A percentile compares a stretch with the other conserved stretches of the same genome.
These are phyloP conservation scores for Boletus edulis DNA, from an alignment of 768 basidiomycete genomes.

Conservation along the genomic window DNA sequence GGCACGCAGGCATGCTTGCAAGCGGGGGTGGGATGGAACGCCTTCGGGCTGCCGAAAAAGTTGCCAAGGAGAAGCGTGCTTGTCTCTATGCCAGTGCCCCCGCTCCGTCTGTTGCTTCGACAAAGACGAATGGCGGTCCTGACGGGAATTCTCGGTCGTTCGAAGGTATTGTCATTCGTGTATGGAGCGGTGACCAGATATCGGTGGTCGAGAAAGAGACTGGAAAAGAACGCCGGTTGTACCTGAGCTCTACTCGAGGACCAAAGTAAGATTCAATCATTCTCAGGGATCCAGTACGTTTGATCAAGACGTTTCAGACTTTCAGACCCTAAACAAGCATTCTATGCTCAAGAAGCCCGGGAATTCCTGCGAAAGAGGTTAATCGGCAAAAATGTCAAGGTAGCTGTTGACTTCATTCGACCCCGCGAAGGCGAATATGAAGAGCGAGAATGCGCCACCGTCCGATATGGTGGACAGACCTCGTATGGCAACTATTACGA, in stretches of 20 bases:
- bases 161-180: constrained; percentile 78
- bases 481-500: constrained; percentile 45
- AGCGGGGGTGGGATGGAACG: constrained; percentile 83
- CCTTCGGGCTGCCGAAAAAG: constrained; percentile 78
- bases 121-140: constrained; percentile 46
- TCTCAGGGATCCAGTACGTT: not conserved
- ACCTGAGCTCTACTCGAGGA: constrained; percentile 85
- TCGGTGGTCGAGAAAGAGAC: constrained; percentile 73
- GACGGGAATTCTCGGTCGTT: constrained; percentile 55
- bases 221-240: constrained; percentile 75
- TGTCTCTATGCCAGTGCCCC: constrained; percentile 66
- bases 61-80: constrained; percentile 71
- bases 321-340: constrained; percentile 82
- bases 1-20: constrained; percentile 96
- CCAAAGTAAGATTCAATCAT: constrained; percentile 58
- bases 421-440: constrained; percentile 92
- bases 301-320: constrained; percentile 44
- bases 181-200: constrained; percentile 93
- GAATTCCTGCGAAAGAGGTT: constrained; percentile 91
- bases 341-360: constrained; percentile 87
- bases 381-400: constrained; percentile 85
- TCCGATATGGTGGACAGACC: constrained; percentile 80
- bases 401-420: constrained; percentile 86
- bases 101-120: constrained; percentile 31
- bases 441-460: constrained; percentile 87